Base-by-base conservation (phyloP, 2,329 filamentous ascomycete species). In the Eutypa lata region DNA sequence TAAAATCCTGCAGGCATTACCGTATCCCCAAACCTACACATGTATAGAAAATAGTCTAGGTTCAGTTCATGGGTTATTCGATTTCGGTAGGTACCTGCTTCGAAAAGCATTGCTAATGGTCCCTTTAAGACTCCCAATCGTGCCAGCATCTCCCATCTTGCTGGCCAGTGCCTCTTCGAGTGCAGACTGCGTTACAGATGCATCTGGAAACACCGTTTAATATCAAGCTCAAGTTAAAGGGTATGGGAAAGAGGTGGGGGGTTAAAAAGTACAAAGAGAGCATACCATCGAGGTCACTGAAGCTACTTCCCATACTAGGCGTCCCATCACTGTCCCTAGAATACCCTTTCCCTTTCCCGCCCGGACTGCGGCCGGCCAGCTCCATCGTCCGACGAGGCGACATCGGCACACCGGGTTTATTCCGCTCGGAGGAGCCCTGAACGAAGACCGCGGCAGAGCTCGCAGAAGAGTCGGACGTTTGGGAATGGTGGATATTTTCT, bases 281-380 rank as follows among this genome's bases (percentile, higher is more conserved):
- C 68, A 54, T 74, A 83, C 88, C 89, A 67, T 93, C 90, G 43
- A 95, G 78, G 72, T 94, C 90, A 70, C 89, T 93, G 63, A 91
- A 94, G 62, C 89, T 92, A 68, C 89, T 93, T 1, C 89, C 88
- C 84, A 91, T 91, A 61, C 88, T 91, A 1, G 87, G 88, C 14
- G 86, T 87, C 14, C 87, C 87, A 57, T 91, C 87, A 63, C 87
- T 90, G 13, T 88, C 84, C 13, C 78, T 76, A 1, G 80, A 81
- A 45, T 74, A 70, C 0, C 74, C 76, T 61, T 79, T 78, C 26
- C 72, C 74, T 54, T 78, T 79, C 8, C 71, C 72, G 8, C 72
- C 70, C 2, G 83, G 80, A 60, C 79, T 83, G 44, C 80, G 73
- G 24, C 77, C 78, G 2, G 79, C 75, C 47, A 86, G 63, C 62